Conservation (phyloP, 306 rosid species). For the Citrullus amarus region DNA sequence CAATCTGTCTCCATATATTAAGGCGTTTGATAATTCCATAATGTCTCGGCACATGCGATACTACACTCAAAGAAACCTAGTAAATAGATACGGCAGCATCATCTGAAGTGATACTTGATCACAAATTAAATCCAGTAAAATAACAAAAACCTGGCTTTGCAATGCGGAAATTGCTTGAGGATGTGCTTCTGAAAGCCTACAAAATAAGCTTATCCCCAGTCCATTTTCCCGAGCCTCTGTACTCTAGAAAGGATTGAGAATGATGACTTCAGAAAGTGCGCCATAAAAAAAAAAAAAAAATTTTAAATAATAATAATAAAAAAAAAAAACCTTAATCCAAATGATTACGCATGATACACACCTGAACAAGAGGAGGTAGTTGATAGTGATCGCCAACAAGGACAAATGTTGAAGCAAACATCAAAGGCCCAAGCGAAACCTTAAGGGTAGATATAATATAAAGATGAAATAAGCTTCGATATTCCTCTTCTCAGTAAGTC, state of each 20-base stretch:
- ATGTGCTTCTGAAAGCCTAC: slow-evolving; percentile 93
- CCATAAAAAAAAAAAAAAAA: neutral
- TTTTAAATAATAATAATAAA: too few species aligned
- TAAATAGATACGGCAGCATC: slow-evolving; percentile 15
- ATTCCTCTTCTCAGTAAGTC: neutral
- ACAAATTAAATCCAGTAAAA: neutral
- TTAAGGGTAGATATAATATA: slow-evolving; percentile 24
- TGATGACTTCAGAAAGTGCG: neutral
- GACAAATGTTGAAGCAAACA: slow-evolving; percentile 75
- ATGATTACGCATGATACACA: slow-evolving; percentile 11
- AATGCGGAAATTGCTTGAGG: slow-evolving; percentile 82
- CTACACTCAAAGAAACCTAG: slow-evolving; percentile 32
- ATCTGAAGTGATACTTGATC: slow-evolving; percentile 7
- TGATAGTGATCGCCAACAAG: slow-evolving; percentile 98
- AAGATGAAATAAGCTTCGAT: neutral
- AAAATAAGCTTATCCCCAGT: slow-evolving; percentile 78
- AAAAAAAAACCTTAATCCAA: neutral
- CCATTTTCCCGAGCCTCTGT: slow-evolving; percentile 91
- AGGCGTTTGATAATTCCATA: slow-evolving; percentile 84
- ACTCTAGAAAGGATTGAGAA: slow-evolving; percentile 37
- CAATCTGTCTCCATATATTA: slow-evolving; percentile 84
- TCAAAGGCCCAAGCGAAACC: slow-evolving; percentile 92
- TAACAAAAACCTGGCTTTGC: slow-evolving; percentile 75
- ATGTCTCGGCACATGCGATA: slow-evolving; percentile 89
- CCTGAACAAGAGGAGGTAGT: slow-evolving; percentile 89